phyloP scores from a whole-genome alignment of 257 asterid genomes.

The Solanum dulcamara region DNA sequence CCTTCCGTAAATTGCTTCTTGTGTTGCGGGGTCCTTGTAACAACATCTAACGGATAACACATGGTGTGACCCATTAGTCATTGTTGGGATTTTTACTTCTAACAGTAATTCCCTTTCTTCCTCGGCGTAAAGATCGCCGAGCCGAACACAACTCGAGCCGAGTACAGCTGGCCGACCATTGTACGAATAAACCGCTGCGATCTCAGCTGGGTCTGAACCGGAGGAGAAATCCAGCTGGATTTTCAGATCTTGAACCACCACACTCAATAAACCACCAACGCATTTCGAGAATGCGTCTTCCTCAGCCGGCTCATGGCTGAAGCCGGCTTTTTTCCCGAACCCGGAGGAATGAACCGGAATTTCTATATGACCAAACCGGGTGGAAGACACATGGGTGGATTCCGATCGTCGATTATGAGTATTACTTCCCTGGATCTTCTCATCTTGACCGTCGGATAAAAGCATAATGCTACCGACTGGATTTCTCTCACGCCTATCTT shows the following conservation, averaged over 20 bases:
- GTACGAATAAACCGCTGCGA: slow-evolving; percentile 54
- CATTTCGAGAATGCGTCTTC: slow-evolving; percentile 67
- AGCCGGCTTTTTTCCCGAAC: slow-evolving; percentile 20
- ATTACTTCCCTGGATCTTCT: slow-evolving; percentile 18
- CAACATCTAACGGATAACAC: slow-evolving; percentile 44
- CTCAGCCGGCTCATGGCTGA: slow-evolving; percentile 40
- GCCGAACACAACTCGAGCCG: slow-evolving; percentile 40
- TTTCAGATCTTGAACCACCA: slow-evolving; percentile 63
- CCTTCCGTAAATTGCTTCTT: slow-evolving; percentile 32
- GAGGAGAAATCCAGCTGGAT: slow-evolving; percentile 47
- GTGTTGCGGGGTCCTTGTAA: slow-evolving; percentile 53
- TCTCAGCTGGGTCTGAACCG: slow-evolving; percentile 80
- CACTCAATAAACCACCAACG: slow-evolving; percentile 73
- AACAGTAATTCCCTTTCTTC: slow-evolving; percentile 62
- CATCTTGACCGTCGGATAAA: slow-evolving; percentile 68
- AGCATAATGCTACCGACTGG: slow-evolving; percentile 75
- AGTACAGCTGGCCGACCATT: slow-evolving; percentile 39
- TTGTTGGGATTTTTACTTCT: slow-evolving; percentile 52
- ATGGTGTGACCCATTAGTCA: slow-evolving; percentile 45
- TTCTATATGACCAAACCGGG: slow-evolving; percentile 75
- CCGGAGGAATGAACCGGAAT: slow-evolving; percentile 68
- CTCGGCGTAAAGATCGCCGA: slow-evolving; percentile 74
- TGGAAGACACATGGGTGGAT: slow-evolving; percentile 25
- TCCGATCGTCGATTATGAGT: slow-evolving; percentile 18
- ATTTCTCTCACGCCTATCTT: slow-evolving; percentile 72